Evolutionary conservation across 1,139 yeast species (phyloP).

Genomic region (Yarrowia galli): DNA sequence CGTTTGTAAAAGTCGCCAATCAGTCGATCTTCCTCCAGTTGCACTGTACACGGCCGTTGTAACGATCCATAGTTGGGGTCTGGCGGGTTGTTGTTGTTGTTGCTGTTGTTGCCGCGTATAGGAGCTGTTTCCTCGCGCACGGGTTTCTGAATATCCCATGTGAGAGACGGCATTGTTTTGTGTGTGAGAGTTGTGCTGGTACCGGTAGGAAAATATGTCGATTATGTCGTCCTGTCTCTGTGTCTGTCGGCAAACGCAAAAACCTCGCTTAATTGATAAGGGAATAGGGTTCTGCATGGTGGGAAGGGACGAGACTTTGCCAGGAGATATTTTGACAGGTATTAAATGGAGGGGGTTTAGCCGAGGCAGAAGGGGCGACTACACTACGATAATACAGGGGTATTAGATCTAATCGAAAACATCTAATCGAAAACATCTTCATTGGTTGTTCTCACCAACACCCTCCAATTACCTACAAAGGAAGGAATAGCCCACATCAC

Average conservation of each 20-base stretch:
- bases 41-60: conserved; percentile 9
- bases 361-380: no score
- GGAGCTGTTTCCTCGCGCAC: conserved; percentile 3
- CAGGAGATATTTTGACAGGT: not conserved
- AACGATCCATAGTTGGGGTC: not conserved
- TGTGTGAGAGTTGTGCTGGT: not conserved
- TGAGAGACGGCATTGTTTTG: conserved; percentile 4
- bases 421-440: no score
- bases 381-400: no score
- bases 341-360: not conserved
- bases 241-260: not conserved
- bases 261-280: conserved; percentile 29
- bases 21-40: conserved; percentile 29
- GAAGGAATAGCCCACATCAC: not conserved
- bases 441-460: no score
- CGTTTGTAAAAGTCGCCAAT: conserved; percentile 36
- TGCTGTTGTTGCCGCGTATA: no score
- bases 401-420: no score
- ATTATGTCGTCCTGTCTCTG: no score
- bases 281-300: not conserved
- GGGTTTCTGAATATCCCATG: conserved; percentile 24
- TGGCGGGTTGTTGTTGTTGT: not conserved
- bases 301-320: not conserved
- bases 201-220: no score
- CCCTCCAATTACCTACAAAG: not conserved